Evolutionary conservation across 768 basidiomycete species (phyloP).

Genomic region (Erythrobasidium yunnanense): DNA sequence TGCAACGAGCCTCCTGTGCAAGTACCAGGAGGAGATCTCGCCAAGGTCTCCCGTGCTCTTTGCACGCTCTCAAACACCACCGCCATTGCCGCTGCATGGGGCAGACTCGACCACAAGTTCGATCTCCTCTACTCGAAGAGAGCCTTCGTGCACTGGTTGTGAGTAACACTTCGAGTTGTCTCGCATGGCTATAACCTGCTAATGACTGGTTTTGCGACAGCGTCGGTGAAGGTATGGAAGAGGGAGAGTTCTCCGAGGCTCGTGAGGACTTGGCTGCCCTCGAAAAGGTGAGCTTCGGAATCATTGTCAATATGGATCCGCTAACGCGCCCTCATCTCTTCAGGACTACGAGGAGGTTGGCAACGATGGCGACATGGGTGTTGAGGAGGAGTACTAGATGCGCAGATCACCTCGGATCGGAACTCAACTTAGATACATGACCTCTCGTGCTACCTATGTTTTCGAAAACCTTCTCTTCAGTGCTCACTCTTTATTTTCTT

Average conservation of each 20-base stretch:
- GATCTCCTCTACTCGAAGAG: constrained; percentile 72
- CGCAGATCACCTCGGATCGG: not conserved
- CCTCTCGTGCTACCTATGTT: not conserved
- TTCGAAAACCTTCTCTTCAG: not conserved
- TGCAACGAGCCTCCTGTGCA: constrained; percentile 90
- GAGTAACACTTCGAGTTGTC: not conserved
- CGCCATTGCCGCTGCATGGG: constrained; percentile 89
- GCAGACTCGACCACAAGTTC: constrained; percentile 91
- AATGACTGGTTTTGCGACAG: constrained; percentile 53
- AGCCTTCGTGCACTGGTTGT: constrained; percentile 42
- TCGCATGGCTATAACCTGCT: constrained; percentile 69
- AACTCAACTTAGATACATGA: not conserved
- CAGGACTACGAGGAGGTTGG: constrained; percentile 25
- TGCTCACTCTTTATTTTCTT: not conserved
- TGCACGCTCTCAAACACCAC: constrained; percentile 98
- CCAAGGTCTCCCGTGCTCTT: constrained; percentile 81
- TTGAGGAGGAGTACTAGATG: constrained; percentile 25
- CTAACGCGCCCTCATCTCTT: not conserved
- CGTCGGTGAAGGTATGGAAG: constrained; percentile 99
- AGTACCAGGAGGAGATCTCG: constrained; percentile 89
- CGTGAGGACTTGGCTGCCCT: constrained; percentile 95
- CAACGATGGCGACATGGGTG: not conserved
- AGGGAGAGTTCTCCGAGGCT: constrained; percentile 97
- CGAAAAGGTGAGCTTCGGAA: constrained; percentile 67
- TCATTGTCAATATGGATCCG: not conserved